Base-by-base conservation (phyloP, 169 alveolate species). In the Hepatocystis sp. region DNA sequence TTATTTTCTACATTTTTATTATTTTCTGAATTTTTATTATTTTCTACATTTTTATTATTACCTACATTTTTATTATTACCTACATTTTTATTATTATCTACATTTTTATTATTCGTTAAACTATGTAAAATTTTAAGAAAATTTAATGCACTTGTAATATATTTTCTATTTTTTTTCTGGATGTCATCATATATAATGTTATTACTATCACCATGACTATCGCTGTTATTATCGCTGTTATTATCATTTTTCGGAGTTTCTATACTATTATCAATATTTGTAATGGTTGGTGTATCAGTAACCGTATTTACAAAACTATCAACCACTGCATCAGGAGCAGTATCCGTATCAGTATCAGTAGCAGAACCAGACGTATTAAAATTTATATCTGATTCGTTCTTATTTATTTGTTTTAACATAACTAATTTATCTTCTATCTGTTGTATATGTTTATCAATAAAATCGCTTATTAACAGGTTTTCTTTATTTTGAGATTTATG, bases 391-490 rank as follows among this genome's bases (percentile, higher is more conserved):
- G 17, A 7, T 58, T 21, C 23, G n/a, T 61, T 40, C 2, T 67
- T 42, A 4, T 76, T 34, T 27, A 58, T 32, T 1, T 58, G 56
- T 19, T 76, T 56, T 39, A 58, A 23, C 11, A 56, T n/a, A 56
- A 32, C 15, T 0, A 58, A 28, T 7, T 76, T 76, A 21, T 76
- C 39, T 17, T 76, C 88, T 60, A 58, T 60, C n/a, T 76, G 56
- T 40, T 76, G 39, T 46, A 76, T 58, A 49, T 76, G 76, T 30
- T 76, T 76, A 47, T 42, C 49, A 39, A 56, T 67, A 25, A 67
- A 53, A 44, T 23, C 39, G 11, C 7, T 46, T 46, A 67, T n/a
- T 25, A 67, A 8, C 36, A 52, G 32, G 11, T 67, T 19, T 1
- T 36, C 63, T 10, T 42, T 42, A 15, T 67, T 13, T 36, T 21